Conservation (phyloP, 257 asterid genomes). For the Henckelia pumila region DNA sequence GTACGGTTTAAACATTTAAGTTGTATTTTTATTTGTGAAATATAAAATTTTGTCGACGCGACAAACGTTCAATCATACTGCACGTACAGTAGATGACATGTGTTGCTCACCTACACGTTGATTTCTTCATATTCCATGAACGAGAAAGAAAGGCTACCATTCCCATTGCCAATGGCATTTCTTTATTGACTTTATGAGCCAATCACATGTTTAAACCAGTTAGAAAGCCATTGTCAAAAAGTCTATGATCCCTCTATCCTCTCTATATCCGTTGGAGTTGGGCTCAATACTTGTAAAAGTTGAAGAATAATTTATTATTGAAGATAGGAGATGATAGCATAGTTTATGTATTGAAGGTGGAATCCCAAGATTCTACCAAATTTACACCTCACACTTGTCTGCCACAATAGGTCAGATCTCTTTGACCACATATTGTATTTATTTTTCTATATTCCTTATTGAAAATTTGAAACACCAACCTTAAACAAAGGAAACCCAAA, state of each 20-base stretch:
- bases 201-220: constrained; percentile 25
- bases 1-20: too few species aligned
- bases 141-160: constrained; percentile 25
- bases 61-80: too few species aligned
- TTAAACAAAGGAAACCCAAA: constrained; percentile 20
- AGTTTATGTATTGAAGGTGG: constrained; percentile 28
- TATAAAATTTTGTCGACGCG: too few species aligned
- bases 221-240: constrained; percentile 18
- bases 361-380: constrained; percentile 33
- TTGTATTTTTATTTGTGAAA: too few species aligned
- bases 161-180: constrained; percentile 1
- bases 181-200: constrained; percentile 34
- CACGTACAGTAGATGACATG: background rate
- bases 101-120: background rate
- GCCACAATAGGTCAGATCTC: constrained; percentile 29
- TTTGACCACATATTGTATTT: constrained; percentile 31
- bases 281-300: constrained; percentile 26
- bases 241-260: constrained; percentile 5
- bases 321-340: constrained; percentile 18
- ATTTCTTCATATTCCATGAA: background rate
- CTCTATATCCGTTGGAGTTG: constrained; percentile 2
- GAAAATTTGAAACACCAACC: constrained; percentile 13
- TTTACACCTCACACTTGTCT: constrained; percentile 35
- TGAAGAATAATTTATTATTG: constrained; percentile 11
- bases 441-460: background rate